Percentiles rank a stretch among this genome's conserved stretches.
phyloP scores from a whole-genome alignment of 257 asterid genomes.

The Solanum piurae region DNA sequence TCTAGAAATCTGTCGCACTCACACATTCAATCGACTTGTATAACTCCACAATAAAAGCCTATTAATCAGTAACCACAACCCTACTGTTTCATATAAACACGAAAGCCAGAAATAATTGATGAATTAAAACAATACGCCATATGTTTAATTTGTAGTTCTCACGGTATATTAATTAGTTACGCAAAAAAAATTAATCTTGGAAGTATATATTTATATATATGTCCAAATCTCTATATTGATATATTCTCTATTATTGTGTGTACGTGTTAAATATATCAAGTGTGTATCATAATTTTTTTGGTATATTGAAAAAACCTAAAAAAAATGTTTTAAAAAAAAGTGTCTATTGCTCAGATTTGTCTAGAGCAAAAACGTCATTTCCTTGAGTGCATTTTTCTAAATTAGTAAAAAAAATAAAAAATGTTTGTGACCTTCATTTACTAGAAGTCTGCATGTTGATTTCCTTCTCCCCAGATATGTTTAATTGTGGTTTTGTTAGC shows the following conservation, averaged over 20 bases:
- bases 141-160: background rate
- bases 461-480: background rate
- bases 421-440: background rate
- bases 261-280: background rate
- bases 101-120: background rate
- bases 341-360: background rate
- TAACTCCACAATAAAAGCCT: background rate
- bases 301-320: background rate
- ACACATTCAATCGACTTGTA: background rate
- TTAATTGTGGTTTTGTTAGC: background rate
- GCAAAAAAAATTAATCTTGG: background rate
- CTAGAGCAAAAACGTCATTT: background rate
- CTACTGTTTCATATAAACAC: background rate
- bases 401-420: background rate
- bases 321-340: no score
- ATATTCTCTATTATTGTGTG: background rate
- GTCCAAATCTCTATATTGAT: background rate
- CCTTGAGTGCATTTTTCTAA: background rate
- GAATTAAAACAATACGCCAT: background rate
- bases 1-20: background rate
- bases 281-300: background rate
- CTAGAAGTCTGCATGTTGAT: background rate
- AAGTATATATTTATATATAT: background rate
- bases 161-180: background rate
- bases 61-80: background rate